Evolutionary conservation across 441 rosid genomes (phyloP).

Genomic region (Euphorbia schlechtendalii): DNA sequence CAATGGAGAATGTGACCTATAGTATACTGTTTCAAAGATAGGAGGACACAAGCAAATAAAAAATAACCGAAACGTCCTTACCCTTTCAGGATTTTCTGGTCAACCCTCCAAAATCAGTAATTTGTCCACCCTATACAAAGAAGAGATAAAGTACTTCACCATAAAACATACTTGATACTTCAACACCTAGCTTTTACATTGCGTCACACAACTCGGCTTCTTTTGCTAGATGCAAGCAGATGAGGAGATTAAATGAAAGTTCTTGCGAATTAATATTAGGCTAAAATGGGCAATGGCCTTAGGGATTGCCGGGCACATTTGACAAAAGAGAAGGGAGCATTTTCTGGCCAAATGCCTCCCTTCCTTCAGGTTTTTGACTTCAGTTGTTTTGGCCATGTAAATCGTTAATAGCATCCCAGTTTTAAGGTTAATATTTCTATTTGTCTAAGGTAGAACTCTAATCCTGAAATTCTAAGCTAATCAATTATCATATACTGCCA

Average conservation of each 20-base stretch:
- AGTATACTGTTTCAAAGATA: constrained; percentile 7
- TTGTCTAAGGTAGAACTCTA: background rate
- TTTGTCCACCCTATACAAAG: constrained; percentile 39
- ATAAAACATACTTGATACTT: background rate
- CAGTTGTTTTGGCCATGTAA: background rate
- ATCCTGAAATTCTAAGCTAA: background rate
- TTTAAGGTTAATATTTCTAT: background rate
- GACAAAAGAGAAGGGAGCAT: background rate
- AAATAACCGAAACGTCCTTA: constrained; percentile 22
- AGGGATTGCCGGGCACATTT: background rate
- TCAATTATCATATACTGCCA: constrained; percentile 1
- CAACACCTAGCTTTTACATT: constrained; percentile 1
- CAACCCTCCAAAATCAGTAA: constrained; percentile 78
- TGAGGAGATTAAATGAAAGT: background rate
- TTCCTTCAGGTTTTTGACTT: background rate
- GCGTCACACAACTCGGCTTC: background rate
- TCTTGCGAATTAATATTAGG: constrained; percentile 2
- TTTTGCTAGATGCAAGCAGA: constrained; percentile 1
- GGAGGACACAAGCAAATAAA: background rate
- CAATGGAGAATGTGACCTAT: too few species aligned
- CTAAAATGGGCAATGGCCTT: background rate
- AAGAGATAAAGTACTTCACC: constrained; percentile 8
- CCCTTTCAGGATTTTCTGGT: constrained; percentile 53
- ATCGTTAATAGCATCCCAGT: background rate
- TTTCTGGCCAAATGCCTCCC: background rate